These are phyloP conservation scores for Simplicillium sp. DNA, from an alignment of 2,329 filamentous ascomycete genomes.

Conservation along the genomic window DNA sequence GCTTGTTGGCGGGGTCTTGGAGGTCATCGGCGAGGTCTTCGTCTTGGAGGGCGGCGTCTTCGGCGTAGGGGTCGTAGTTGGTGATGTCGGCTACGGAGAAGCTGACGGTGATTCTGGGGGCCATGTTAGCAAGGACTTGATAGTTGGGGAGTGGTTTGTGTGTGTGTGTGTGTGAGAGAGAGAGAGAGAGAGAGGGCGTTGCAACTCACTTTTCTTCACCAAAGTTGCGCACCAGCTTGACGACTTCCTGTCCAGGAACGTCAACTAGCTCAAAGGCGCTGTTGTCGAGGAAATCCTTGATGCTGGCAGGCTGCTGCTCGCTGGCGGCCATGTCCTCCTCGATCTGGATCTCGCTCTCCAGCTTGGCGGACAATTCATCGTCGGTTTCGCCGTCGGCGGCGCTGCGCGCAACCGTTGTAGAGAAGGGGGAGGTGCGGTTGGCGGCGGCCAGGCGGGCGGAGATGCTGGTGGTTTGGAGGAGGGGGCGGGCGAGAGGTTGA, in stretches of 20 bases:
- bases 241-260: conserved; percentile 74
- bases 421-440: conserved; percentile 40
- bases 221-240: conserved; percentile 72
- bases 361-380: conserved; percentile 75
- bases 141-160: neutral
- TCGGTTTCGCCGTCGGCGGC: conserved; percentile 46
- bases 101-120: conserved; percentile 29
- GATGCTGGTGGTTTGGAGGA: conserved; percentile 24
- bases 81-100: conserved; percentile 32
- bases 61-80: conserved; percentile 27
- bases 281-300: conserved; percentile 84
- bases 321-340: conserved; percentile 72
- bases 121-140: neutral
- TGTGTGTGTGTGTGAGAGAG: neutral
- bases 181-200: neutral
- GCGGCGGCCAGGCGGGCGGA: conserved; percentile 38
- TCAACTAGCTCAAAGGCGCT: conserved; percentile 78
- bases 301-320: conserved; percentile 62
- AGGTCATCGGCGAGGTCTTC: conserved; percentile 29
- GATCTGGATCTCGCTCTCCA: conserved; percentile 73
- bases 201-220: conserved; percentile 73
- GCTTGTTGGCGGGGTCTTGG: conserved; percentile 38
- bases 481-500: neutral
- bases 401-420: conserved; percentile 30
- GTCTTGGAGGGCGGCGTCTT: conserved; percentile 28